Percentiles rank a stretch among this genome's conserved stretches.
These are phyloP conservation scores for Citrullus mucosospermus DNA, from an alignment of 306 rosid species.

Conservation along the genomic window DNA sequence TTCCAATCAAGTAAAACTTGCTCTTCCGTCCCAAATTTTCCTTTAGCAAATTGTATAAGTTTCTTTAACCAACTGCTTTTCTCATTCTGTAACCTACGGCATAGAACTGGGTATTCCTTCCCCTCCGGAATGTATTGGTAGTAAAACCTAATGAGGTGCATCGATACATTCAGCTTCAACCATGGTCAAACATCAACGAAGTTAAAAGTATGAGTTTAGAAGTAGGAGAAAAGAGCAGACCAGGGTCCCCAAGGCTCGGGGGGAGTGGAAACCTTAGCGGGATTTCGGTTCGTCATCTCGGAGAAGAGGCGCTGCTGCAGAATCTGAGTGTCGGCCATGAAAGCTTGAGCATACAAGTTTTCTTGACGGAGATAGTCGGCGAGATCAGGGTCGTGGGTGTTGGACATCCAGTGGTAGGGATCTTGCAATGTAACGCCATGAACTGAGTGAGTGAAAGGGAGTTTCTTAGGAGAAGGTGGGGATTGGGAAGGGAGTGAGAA, in stretches of 20 bases:
- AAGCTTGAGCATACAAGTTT: constrained; percentile 57
- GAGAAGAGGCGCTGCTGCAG: constrained; percentile 38
- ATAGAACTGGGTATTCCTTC: constrained; percentile 74
- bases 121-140: constrained; percentile 88
- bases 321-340: constrained; percentile 60
- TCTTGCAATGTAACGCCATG: constrained; percentile 65
- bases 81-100: constrained; percentile 38
- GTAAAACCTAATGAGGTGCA: constrained; percentile 52
- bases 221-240: constrained; percentile 25
- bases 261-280: constrained; percentile 61
- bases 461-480: constrained; percentile 51
- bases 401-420: constrained; percentile 84
- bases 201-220: neutral
- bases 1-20: constrained; percentile 86
- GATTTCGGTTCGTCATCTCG: constrained; percentile 64
- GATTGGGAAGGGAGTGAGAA: constrained; percentile 20
- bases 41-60: constrained; percentile 16
- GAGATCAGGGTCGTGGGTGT: constrained; percentile 47
- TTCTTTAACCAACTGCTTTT: constrained; percentile 29
- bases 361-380: constrained; percentile 46
- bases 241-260: constrained; percentile 95
- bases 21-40: constrained; percentile 23
- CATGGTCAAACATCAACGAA: neutral
- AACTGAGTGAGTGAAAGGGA: constrained; percentile 41
- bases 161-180: neutral